Evolutionary conservation across 1,284 basidiomycete genomes (phyloP).

Genomic region (Naganishia albida): DNA sequence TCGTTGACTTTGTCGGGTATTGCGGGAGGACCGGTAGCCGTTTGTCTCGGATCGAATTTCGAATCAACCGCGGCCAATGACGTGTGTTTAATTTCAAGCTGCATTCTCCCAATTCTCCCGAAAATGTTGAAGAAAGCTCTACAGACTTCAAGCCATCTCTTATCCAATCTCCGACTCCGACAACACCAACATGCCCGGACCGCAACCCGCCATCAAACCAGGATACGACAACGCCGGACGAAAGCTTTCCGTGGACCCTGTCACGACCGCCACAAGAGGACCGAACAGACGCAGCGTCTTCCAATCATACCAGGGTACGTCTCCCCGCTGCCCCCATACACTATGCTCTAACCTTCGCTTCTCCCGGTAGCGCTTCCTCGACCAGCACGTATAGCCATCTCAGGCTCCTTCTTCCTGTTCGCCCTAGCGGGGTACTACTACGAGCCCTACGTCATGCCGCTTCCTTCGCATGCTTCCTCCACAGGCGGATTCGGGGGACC

Average conservation of each 20-base stretch:
- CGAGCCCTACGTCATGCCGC: slow-evolving; percentile 15
- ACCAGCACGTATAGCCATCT: slow-evolving; percentile 25
- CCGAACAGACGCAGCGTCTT: slow-evolving; percentile 24
- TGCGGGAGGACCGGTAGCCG: too few species aligned
- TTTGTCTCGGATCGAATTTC: too few species aligned
- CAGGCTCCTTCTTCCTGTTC: slow-evolving; percentile 27
- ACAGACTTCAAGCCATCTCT: too few species aligned
- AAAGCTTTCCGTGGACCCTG: not conserved
- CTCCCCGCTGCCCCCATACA: too few species aligned
- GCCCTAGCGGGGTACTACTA: slow-evolving; percentile 25
- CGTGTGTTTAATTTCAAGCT: too few species aligned
- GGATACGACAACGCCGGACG: slow-evolving; percentile 12
- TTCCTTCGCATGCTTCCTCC: not conserved
- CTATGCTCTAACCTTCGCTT: not conserved
- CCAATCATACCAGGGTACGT: slow-evolving; percentile 23
- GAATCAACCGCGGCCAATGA: too few species aligned
- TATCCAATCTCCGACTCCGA: too few species aligned
- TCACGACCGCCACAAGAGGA: not conserved
- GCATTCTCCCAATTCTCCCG: too few species aligned
- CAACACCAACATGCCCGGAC: slow-evolving; percentile 17
- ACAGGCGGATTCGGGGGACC: not conserved
- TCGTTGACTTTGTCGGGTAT: too few species aligned
- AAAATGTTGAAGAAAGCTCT: too few species aligned
- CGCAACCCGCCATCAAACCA: slow-evolving; percentile 18
- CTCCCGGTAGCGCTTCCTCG: not conserved